Base-by-base conservation (phyloP, 2,329 filamentous ascomycete genomes). In the Verticillium zaregamsianum region DNA sequence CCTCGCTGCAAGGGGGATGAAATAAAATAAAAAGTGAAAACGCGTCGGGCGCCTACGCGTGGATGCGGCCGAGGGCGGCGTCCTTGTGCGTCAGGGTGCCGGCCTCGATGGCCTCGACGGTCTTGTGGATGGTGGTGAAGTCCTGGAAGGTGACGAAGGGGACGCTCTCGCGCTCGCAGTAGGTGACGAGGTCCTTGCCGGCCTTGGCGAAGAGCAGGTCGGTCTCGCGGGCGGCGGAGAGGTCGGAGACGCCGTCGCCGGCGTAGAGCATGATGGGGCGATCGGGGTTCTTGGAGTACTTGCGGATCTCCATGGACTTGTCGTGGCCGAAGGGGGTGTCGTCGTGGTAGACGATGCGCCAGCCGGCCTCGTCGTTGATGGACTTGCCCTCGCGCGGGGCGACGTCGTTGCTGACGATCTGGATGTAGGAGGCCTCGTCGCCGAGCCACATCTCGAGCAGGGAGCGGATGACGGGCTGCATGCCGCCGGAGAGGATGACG, bases 321-420 rank as follows among this genome's bases (percentile, higher is more conserved):
- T 99, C 94, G 73, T 99, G 95, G n/a, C 95, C 95, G 70, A 96
- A 96, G 62, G 88, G 84, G 72, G 90, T 91, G 64, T 94, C 92
- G 73, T 99, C 93, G 71, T 92, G 93, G 77, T 89, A 99, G 62
- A 86, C 81, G 68, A 99, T 94, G 71, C 89, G 81, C 95, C 95
- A 99, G 33, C 93, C 94, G 20, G 86, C 86, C 72, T 90, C 86
- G 58, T 92, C 86, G 68, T 95, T 89, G 72, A 96, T 90, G 69
- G 78, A 82, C 83, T 92, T 92, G 57, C 88, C 78, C 74, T 85
- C 72, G 67, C 85, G 74, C 23, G 86, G 74, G 63, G 80, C 82
- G 11, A 94, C 92, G 66, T 93, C 81, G 77, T 98, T 99, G 79
- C 90, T 92, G 65, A 98, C 88, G 71, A 99, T 95, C 77, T 95